Evolutionary conservation across 2,329 filamentous ascomycete genomes (phyloP), one percentile per base, ranked within the genome.

Genomic region (Drechslerella coelobrocha): DNA sequence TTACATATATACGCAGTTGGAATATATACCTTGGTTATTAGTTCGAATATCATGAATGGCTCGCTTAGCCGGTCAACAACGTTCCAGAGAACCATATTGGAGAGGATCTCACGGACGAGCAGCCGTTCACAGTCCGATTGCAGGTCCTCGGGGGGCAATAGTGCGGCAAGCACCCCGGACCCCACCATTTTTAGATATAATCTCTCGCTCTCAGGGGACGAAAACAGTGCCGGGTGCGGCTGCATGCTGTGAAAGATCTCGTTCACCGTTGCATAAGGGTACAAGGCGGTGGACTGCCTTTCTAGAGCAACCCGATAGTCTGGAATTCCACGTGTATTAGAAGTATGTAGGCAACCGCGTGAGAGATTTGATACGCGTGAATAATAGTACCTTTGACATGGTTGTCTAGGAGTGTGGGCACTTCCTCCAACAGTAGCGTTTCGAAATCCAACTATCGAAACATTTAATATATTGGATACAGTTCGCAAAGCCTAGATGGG

Each of bases 131-230:
- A 96, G 59, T 86, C 86, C 78, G 96, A 97, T 76, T 93, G 87
- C 39, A 97, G 82, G 78, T 97, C 93, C 76, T 97, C 93, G 14
- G 92, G 94, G 8, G 94, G 94, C 19, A 99, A 83, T 14, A 99
- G 84, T 56, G 96, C 83, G 23, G 91, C 88, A 72, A 99, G 82
- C 37, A 92, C 83, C 27, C 89, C 90, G 77, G 92, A 88, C 14
- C 92, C 88, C n/a, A 97, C 83, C 62, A 97, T 82, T 77, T 96
- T 91, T 75, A 93, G 89, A 82, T 97, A 97, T 48, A 86, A 83
- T 24, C 84, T 83, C 81, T 97, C 94, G 76, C 92, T 93, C 72
- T 89, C 85, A 63, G 82, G 81, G 80, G 96, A 92, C 61, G 85
- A 81, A 66, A 82, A 78, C 50, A 83, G 78, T 45, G 83, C 75